phyloP scores from a whole-genome alignment of 2,329 filamentous ascomycete genomes.

The Emergomyces africanus region DNA sequence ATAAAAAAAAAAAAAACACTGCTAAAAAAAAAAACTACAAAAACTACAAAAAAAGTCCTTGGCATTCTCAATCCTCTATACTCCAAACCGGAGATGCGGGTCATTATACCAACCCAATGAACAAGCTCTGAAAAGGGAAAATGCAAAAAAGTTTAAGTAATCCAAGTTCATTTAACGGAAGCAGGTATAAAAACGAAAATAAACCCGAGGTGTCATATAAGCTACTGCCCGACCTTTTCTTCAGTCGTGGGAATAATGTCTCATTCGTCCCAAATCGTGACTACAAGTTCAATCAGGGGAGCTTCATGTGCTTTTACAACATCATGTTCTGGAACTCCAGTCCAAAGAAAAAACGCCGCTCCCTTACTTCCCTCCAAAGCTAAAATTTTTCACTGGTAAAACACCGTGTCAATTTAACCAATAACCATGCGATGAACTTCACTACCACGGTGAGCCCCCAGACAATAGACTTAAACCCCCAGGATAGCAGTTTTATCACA shows the following conservation, averaged over 20 bases:
- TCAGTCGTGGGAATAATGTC: neutral
- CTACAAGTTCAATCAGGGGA: neutral
- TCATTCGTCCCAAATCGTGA: neutral
- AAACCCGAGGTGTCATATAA: too few relatives aligned
- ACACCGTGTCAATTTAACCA: slow-evolving; percentile 27
- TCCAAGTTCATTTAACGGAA: too few relatives aligned
- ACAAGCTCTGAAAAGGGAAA: too few relatives aligned
- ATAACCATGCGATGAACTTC: slow-evolving; percentile 29
- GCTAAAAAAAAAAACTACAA: too few relatives aligned
- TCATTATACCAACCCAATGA: too few relatives aligned
- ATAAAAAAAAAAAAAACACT: too few relatives aligned
- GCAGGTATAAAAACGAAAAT: neutral
- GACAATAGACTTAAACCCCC: slow-evolving; percentile 25
- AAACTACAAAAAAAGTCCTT: too few relatives aligned
- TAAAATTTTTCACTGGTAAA: slow-evolving; percentile 31
- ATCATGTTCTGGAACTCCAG: neutral
- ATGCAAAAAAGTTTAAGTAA: too few relatives aligned
- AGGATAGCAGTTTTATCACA: slow-evolving; percentile 26
- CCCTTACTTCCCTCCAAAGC: slow-evolving; percentile 2
- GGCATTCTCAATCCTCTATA: too few relatives aligned
- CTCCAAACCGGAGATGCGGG: too few relatives aligned
- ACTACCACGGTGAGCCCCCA: slow-evolving; percentile 25
- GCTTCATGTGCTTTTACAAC: neutral
- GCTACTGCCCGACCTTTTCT: neutral
- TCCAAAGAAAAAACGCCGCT: neutral